These are phyloP conservation scores for Stachybotrys chlorohalonatus DNA, from an alignment of 2,329 filamentous ascomycete species.

Conservation along the genomic window DNA sequence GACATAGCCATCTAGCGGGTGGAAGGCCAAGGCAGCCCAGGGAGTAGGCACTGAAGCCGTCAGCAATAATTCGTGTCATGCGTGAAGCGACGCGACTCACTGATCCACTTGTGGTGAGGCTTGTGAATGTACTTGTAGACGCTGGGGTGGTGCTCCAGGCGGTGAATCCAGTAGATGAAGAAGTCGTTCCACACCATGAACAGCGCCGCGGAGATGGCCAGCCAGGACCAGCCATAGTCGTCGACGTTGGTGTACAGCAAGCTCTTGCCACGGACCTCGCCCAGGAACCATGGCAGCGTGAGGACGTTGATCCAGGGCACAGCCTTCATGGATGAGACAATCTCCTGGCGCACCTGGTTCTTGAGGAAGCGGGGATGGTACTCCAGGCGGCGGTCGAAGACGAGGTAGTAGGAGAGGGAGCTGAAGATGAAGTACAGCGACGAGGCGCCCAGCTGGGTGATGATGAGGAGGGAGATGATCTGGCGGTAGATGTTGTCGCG, in stretches of 20 bases:
- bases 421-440: constrained; percentile 57
- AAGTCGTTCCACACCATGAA: constrained; percentile 38
- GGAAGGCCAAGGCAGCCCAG: constrained; percentile 37
- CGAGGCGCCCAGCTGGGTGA: constrained; percentile 29
- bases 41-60: constrained; percentile 26
- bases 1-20: constrained; percentile 35
- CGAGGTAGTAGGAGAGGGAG: constrained; percentile 61
- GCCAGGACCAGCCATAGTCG: constrained; percentile 31
- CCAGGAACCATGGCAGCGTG: constrained; percentile 35
- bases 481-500: constrained; percentile 33
- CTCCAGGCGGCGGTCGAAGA: constrained; percentile 40
- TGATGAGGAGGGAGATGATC: constrained; percentile 24
- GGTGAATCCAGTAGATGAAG: constrained; percentile 38
- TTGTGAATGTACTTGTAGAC: constrained; percentile 39
- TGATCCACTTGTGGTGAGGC: constrained; percentile 40
- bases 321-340: constrained; percentile 29
- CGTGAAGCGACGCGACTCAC: constrained; percentile 14
- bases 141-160: constrained; percentile 33
- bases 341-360: constrained; percentile 36
- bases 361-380: constrained; percentile 38
- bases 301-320: constrained; percentile 34
- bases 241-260: constrained; percentile 27
- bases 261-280: constrained; percentile 36
- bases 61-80: constrained; percentile 3
- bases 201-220: constrained; percentile 25